Evolutionary conservation across 164 flowering plant genomes (phyloP), one percentile per base, ranked within the genome.

Genomic region (Stephania yunnanensis): DNA sequence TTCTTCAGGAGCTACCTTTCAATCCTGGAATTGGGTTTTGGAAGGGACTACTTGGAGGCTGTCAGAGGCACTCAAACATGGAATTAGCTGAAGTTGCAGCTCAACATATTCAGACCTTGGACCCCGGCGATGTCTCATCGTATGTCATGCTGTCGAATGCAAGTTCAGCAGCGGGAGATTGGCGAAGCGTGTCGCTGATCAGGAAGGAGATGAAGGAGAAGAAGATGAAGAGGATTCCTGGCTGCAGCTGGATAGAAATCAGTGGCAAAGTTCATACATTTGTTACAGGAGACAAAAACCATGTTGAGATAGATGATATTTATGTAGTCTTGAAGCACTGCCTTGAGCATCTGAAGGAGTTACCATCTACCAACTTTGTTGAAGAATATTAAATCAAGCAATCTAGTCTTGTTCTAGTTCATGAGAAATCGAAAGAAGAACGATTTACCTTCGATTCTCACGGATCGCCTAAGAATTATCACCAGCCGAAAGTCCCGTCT

Each of bases 11-110:
- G 45, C 77, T 92, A 76, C 93, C 97, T 22, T 89, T 91, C 68
- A 80, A 86, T 74, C 92, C 97, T 0, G 97, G 97, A 63, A 82
- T 93, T 73, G 98, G 95, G 77, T 90, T 93, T 77, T 93, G 97
- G 98, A 93, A 93, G 81, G 89, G 82, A 50, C 76, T 92, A 77
- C 93, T 93, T 42, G 90, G 92, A 30, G 98, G 97, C 30, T 88
- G 93, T 77, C 95, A 85, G 74, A 87, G 86, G 7, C 95, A 91
- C 70, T 84, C 87, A 19, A 91, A 90, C 71, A 67, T 72, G 69
- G 88, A 87, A 55, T 66, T 93, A 76, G 91, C 88, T 17, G 86
- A 87, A 58, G 74, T 83, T 73, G 98, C 89, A 17, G 86, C 92
- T 9, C 9, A 53, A 42, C 81, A 79, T 67, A 87, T 91, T 46